A percentile compares a stretch with the other conserved stretches of the same genome.
These are phyloP conservation scores for Hypoxylon sp. DNA, from an alignment of 2,329 filamentous ascomycete species.

Conservation along the genomic window DNA sequence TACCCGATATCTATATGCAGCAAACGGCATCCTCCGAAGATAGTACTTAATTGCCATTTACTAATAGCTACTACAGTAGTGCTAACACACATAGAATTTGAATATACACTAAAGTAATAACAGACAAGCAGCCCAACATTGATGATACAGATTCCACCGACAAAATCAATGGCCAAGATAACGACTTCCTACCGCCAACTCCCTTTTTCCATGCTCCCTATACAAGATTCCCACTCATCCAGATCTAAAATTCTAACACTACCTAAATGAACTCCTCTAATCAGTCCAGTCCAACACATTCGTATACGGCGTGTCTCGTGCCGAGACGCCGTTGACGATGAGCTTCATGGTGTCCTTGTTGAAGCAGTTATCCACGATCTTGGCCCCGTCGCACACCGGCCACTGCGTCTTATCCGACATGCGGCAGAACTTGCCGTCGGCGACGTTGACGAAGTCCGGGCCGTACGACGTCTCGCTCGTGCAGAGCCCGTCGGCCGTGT, in stretches of 20 bases:
- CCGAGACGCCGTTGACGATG: conserved; percentile 39
- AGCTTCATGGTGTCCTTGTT: conserved; percentile 36
- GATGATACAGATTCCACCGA: background rate
- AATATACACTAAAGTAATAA: background rate
- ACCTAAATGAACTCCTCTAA: background rate
- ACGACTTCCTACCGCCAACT: background rate
- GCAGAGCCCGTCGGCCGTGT: conserved; percentile 47
- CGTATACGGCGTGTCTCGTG: conserved; percentile 39
- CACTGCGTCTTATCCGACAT: conserved; percentile 50
- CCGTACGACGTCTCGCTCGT: conserved; percentile 43
- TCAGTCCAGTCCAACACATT: conserved; percentile 45
- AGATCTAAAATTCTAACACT: background rate
- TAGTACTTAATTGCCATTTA: background rate
- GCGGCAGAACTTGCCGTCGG: conserved; percentile 48
- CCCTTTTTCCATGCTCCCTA: background rate
- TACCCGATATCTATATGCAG: no score
- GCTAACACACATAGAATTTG: background rate
- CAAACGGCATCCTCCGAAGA: no score
- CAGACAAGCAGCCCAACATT: background rate
- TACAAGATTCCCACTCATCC: background rate
- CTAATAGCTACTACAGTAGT: background rate
- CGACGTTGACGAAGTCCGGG: conserved; percentile 48
- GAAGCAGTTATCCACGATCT: conserved; percentile 42
- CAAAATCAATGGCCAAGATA: background rate
- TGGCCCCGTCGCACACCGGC: conserved; percentile 39